A percentile compares a stretch with the other conserved stretches of the same genome.
Conservation (phyloP, 306 rosid species). For the Lathyrus oleraceus region DNA sequence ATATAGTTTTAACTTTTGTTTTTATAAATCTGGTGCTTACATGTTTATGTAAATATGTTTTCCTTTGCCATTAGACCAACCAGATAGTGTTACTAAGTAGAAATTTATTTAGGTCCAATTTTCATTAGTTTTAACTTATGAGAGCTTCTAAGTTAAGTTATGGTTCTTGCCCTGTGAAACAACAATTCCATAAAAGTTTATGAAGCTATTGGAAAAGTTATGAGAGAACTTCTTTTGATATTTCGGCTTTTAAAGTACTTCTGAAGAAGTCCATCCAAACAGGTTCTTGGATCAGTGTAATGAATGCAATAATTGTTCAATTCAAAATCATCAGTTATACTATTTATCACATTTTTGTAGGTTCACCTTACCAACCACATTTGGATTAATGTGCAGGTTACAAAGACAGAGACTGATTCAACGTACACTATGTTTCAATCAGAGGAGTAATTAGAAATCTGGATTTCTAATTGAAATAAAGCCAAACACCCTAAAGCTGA, state of each 20-base stretch:
- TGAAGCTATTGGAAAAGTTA: background rate
- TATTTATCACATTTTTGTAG: conserved; percentile 28
- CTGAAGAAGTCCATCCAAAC: too few relatives aligned
- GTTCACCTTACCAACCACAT: conserved; percentile 25
- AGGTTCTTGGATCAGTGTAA: too few relatives aligned
- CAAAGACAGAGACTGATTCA: conserved; percentile 79
- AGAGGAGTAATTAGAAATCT: conserved; percentile 50
- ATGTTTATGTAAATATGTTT: conserved; percentile 1
- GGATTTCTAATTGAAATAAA: conserved; percentile 32
- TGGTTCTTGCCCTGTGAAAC: background rate
- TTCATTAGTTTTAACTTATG: conserved; percentile 1
- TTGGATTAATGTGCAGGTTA: conserved; percentile 64
- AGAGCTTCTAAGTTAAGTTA: background rate
- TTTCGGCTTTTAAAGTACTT: too few relatives aligned
- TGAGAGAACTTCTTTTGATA: background rate
- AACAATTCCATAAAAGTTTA: background rate
- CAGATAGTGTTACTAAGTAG: background rate
- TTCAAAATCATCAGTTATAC: too few relatives aligned
- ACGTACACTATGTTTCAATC: conserved; percentile 61
- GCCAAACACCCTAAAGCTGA: conserved; percentile 28
- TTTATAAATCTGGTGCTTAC: background rate
- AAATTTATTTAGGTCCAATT: conserved; percentile 1
- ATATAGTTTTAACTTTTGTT: background rate
- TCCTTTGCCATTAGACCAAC: conserved; percentile 7
- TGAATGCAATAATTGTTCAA: too few relatives aligned